phyloP scores from a whole-genome alignment of 305 asterid genomes.

The Rubia peregrina region DNA sequence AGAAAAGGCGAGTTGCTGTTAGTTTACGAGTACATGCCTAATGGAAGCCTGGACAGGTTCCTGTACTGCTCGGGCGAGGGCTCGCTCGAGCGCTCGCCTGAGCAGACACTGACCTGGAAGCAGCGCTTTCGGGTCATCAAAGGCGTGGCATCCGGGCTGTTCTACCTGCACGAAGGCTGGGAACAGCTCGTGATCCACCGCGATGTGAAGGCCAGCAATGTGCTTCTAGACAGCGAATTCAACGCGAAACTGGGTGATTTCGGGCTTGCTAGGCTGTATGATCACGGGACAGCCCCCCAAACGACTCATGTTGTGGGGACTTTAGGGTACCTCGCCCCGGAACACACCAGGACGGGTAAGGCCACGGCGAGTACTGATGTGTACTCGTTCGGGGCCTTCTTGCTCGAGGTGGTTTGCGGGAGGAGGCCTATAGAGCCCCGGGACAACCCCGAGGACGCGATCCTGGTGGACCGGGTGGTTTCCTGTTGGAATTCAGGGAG shows the following conservation, averaged over 20 bases:
- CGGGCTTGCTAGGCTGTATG: constrained; percentile 8
- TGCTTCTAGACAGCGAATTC: not conserved
- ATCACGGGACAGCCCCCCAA: constrained; percentile 1
- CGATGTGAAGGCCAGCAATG: constrained; percentile 7
- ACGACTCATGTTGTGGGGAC: not conserved
- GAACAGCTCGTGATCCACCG: constrained; percentile 26
- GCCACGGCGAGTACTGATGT: constrained; percentile 2
- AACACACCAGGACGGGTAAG: not conserved
- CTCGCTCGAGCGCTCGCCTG: not conserved
- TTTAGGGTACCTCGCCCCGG: not conserved
- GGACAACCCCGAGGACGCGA: not conserved
- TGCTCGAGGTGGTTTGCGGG: not conserved
- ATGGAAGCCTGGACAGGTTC: constrained; percentile 28
- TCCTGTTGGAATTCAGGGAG: not conserved
- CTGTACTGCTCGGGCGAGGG: constrained; percentile 13
- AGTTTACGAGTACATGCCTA: constrained; percentile 52
- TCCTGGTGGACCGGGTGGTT: constrained; percentile 1
- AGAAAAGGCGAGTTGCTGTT: constrained; percentile 46
- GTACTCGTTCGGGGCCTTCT: not conserved
- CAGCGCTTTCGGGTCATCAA: constrained; percentile 30
- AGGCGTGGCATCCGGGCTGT: constrained; percentile 7
- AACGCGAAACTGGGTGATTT: constrained; percentile 6
- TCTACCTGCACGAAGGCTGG: constrained; percentile 22
- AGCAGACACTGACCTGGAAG: constrained; percentile 18
- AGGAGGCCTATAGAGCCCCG: not conserved